Evolutionary conservation across 2,329 filamentous ascomycete genomes (phyloP).

Genomic region (Botrytis byssoidea): DNA sequence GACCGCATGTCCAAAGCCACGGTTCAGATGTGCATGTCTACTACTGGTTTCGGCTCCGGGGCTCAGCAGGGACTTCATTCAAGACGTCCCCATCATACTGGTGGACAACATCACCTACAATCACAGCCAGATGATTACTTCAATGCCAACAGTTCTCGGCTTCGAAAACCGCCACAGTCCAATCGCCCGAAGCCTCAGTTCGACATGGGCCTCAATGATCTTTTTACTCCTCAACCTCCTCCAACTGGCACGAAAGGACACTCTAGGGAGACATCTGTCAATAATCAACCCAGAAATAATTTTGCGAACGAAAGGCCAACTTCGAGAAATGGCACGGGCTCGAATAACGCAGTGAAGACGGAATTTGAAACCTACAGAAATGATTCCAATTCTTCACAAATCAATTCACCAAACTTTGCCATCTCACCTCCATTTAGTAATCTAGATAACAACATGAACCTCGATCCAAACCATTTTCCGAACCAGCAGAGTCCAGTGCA

Average conservation of each 20-base stretch:
- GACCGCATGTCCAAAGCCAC: conserved; percentile 94
- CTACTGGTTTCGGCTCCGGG: conserved; percentile 46
- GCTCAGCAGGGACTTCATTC: conserved; percentile 32
- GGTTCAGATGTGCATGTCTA: conserved; percentile 89
- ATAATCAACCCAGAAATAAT: neutral
- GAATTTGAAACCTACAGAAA: conserved; percentile 24
- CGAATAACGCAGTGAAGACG: conserved; percentile 20
- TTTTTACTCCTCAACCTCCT: conserved; percentile 25
- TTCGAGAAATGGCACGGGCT: conserved; percentile 9
- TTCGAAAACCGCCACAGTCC: conserved; percentile 19
- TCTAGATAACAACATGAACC: conserved; percentile 11
- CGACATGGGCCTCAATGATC: conserved; percentile 39
- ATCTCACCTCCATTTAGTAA: conserved; percentile 30
- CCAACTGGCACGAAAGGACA: neutral
- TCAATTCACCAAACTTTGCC: conserved; percentile 9
- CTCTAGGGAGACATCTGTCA: neutral
- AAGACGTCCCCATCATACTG: conserved; percentile 26
- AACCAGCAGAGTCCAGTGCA: conserved; percentile 16
- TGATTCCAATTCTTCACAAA: conserved; percentile 4
- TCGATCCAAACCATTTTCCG: conserved; percentile 22
- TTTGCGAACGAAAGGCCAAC: neutral
- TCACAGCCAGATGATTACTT: conserved; percentile 26
- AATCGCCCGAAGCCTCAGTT: conserved; percentile 36
- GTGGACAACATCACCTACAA: conserved; percentile 20
- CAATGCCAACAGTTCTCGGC: conserved; percentile 23